Evolutionary conservation across 352 stramenopile genomes (phyloP), one percentile per base, ranked within the genome.

Genomic region (Phytophthora hybrid): DNA sequence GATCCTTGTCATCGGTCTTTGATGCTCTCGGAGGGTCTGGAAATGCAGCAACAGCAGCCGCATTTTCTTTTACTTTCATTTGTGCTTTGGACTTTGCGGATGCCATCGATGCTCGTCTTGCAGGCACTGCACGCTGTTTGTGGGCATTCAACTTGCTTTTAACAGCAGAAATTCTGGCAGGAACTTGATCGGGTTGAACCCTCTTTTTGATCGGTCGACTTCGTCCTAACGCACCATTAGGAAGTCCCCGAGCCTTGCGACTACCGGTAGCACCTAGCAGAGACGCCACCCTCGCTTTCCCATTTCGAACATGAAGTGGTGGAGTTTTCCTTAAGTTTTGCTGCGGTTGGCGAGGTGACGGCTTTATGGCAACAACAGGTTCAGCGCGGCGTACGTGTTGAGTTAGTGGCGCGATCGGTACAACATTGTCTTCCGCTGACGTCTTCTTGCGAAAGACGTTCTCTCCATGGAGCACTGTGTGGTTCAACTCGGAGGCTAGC

Each of bases 391-490:
- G 70, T 54, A 74, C 64, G 7, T 65, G 16, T 19, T 74, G 57
- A 58, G 10, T 31, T 46, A 18, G 32, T 37, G 57, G 53, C 34
- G 39, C 26, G 9, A 44, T 14, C 6, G 44, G 31, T 1, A 44
- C 1, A 53, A 55, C 51, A 8, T 62, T 67, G 1, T 73, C 58
- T n/a, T 76, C 41, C 3, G 32, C 1, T 18, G 19, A 21, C 9
- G 23, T 32, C 7, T 80, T 75, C 64, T 87, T 83, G 16, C 71
- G 71, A 61, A 94, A 90, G 7, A 94, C 83, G 63, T 93, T 72
- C 49, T 93, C 79, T 16, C 87, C 87, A 62, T 94, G 87, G 1
- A 93, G 73, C 31, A 93, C 83, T 16, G 87, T 93, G 75, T 93
- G 87, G 47, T 76, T 87, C 26, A 94, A 65, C 51, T 90, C 87